Conservation (phyloP, 2,329 filamentous ascomycete genomes). For the Ophiostoma ulmi region DNA sequence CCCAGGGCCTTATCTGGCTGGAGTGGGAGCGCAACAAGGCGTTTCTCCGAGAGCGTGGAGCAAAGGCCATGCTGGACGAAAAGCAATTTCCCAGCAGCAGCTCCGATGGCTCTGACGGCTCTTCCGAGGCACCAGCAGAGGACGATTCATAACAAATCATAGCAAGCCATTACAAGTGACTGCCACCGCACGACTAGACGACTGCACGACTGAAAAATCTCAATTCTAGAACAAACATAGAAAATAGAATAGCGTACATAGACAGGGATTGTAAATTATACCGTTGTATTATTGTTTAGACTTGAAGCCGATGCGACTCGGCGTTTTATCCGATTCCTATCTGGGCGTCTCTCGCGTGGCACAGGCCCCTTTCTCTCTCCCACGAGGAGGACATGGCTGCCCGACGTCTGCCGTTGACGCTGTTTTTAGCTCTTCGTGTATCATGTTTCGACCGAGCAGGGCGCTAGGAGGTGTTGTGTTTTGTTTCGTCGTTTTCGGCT, state of each 20-base stretch:
- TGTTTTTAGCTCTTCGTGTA: slow-evolving; percentile 3
- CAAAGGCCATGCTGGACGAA: slow-evolving; percentile 27
- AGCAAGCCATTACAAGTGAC: neutral
- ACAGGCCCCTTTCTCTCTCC: slow-evolving; percentile 1
- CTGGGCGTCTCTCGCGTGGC: slow-evolving; percentile 28
- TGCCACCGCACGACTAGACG: too few relatives aligned
- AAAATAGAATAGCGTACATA: neutral
- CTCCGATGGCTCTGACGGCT: too few relatives aligned
- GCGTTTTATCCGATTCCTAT: slow-evolving; percentile 4
- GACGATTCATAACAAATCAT: neutral
- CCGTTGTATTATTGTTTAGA: slow-evolving; percentile 11
- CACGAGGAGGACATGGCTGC: neutral
- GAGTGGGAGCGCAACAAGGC: slow-evolving; percentile 63
- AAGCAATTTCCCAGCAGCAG: slow-evolving; percentile 6
- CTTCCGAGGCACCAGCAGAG: neutral
- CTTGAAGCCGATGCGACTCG: neutral
- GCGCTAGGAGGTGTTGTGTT: slow-evolving; percentile 3
- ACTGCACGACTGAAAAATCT: neutral
- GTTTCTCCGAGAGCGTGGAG: slow-evolving; percentile 33
- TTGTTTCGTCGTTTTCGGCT: slow-evolving; percentile 5
- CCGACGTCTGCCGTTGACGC: neutral
- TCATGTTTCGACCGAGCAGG: slow-evolving; percentile 3
- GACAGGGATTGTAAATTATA: slow-evolving; percentile 12
- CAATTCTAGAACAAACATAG: neutral
- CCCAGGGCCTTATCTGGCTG: slow-evolving; percentile 73